Conservation (phyloP, 2,329 filamentous ascomycete species). For the Trichoderma pleuroti region DNA sequence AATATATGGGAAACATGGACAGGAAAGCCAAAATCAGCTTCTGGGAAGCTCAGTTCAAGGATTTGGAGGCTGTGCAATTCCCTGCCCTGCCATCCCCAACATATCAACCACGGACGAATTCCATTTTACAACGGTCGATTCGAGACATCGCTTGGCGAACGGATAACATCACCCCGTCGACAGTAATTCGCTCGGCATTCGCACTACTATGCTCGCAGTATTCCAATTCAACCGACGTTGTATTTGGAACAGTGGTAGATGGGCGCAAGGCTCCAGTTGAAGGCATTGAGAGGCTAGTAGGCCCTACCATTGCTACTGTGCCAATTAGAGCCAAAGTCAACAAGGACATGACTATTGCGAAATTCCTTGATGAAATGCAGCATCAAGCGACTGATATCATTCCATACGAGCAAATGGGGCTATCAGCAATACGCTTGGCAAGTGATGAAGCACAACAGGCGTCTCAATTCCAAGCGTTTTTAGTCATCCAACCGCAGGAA, state of each 20-base stretch:
- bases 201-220: conserved; percentile 1
- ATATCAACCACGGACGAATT: background rate
- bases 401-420: conserved; percentile 10
- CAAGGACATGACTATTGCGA: background rate
- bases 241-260: conserved; percentile 8
- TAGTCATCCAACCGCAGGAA: conserved; percentile 8
- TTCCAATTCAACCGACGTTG: conserved; percentile 4
- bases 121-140: background rate
- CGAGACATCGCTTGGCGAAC: background rate
- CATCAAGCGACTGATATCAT: conserved; percentile 6
- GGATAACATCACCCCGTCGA: conserved; percentile 1
- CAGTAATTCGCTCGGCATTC: background rate
- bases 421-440: conserved; percentile 2
- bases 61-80: background rate
- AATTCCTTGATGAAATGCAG: background rate
- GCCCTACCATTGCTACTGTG: conserved; percentile 11
- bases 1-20: background rate
- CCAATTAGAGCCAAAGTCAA: background rate
- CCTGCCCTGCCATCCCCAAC: background rate
- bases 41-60: background rate
- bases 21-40: background rate
- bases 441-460: background rate
- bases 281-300: conserved; percentile 6
- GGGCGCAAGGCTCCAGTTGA: conserved; percentile 11
- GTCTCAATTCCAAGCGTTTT: conserved; percentile 7